Evolutionary conservation across 805 yeast genomes (phyloP), one percentile per base, ranked within the genome.

Genomic region (Jamesozyma jinghongensis): DNA sequence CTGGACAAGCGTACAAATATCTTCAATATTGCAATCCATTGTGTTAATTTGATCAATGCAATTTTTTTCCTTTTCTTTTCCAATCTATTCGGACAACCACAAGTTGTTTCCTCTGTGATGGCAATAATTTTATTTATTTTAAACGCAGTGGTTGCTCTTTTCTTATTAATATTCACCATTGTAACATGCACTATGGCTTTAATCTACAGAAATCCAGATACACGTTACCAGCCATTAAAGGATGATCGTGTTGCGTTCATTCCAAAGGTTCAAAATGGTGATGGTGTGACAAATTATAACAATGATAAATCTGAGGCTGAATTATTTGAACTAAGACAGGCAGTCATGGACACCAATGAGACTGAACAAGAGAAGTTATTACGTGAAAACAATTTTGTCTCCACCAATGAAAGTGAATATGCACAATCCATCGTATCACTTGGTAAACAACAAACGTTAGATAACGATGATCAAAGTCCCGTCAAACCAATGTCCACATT

Each of bases 181-280:
- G 77, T 87, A 30, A 84, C 95, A 1, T 88, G 97, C 67, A 68
- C 79, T 5, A 68, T 86, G 63, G 95, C 96, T 0, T 63, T 92
- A 53, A 50, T 88, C 26, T 81, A 83, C 61, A 86, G 83, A 70
- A 87, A 92, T 61, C 97, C 98, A 40, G 98, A 92, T 63, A 77
- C 90, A 8, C 75, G 95, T 52, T 92, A 92, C 67, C 90, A 86
- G 66, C 97, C 96, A 46, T 83, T 90, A 82, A 83, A 82, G 53
- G 98, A 92, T 62, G 98, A 92, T 59, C 77, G 98, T 59, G 92
- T 84, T 38, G 84, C 96, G n/a, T 92, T 92, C 61, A 84, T 92
- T 57, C 88, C 88, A 47, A 72, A 80, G 53, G 69, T 70, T 41
- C 78, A 68, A 41, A 62, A 62, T 17, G 62, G 50, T 37, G 61